Evolutionary conservation across 768 basidiomycete genomes (phyloP), one percentile per base, ranked within the genome.

Genomic region (Mycena filopes): DNA sequence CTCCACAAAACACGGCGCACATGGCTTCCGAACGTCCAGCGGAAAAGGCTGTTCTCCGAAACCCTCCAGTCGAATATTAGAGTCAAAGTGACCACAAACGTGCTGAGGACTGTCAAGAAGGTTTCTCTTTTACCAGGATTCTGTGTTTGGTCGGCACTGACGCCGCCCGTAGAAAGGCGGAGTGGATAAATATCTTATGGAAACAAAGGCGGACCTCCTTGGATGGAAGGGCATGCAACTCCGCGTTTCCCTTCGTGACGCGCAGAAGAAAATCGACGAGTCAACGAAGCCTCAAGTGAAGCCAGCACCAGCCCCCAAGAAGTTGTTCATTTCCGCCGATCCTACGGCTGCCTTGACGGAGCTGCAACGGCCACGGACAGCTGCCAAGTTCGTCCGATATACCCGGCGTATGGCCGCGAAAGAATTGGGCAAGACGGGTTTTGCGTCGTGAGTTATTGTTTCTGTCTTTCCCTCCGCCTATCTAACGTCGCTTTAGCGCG

Each of bases 11-110:
- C 95, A 26, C 89, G 92, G 53, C 83, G 95, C 42, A 86, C 90
- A 46, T 96, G 95, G 95, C 81, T 94, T 13, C 95, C 95, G 38
- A 96, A 96, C 77, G 84, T 95, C 25, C 94, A 95, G 69, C 80
- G 81, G 54, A 95, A 95, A 77, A 86, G 88, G 2, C 70, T 95
- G 47, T 84, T 80, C 67, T 94, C 92, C 15, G 89, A 91, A 16
- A 77, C 86, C 10, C 77, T 95, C 38, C 86, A 84, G 31, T 76
- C 83, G 54, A 79, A 79, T 46, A 72, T 96, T 6, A 81, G 82
- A 54, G 78, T 95, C 28, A 93, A 93, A 72, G 76, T 95, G 55
- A 93, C 94, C 1, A 87, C 91, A 29, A 79, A 90, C 28, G 93
- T 93, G 4, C 74, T 96, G 72, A 87, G 85, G 76, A 94, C 92